Evolutionary conservation across 2,329 filamentous ascomycete genomes (phyloP).

Genomic region (Cladosporium sp.): DNA sequence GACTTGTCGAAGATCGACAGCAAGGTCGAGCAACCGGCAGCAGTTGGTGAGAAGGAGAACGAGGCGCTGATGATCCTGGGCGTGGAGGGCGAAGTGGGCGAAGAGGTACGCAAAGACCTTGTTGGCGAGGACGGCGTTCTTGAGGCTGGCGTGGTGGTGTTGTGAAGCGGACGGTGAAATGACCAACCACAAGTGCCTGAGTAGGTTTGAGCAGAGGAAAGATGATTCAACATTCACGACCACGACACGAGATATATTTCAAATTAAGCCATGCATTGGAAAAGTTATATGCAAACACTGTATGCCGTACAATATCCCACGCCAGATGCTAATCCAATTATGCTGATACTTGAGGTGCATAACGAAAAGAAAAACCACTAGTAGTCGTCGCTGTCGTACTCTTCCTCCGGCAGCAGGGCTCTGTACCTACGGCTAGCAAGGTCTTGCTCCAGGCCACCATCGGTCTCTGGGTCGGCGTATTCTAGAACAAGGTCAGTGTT

Average conservation of each 20-base stretch:
- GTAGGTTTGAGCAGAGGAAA: background rate
- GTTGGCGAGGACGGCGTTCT: constrained; percentile 54
- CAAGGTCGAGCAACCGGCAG: constrained; percentile 19
- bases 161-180: constrained; percentile 32
- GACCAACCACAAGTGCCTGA: no score
- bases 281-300: background rate
- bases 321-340: background rate
- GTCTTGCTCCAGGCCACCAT: constrained; percentile 88
- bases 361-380: constrained; percentile 20
- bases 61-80: constrained; percentile 84
- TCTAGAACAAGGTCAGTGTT: constrained; percentile 46
- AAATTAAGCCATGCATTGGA: background rate
- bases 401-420: constrained; percentile 74
- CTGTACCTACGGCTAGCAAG: constrained; percentile 76
- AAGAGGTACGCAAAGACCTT: constrained; percentile 53
- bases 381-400: constrained; percentile 70
- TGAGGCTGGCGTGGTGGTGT: constrained; percentile 53
- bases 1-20: constrained; percentile 20
- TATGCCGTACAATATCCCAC: background rate
- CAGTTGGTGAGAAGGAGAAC: constrained; percentile 45
- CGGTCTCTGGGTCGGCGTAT: constrained; percentile 82
- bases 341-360: background rate
- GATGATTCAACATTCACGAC: background rate
- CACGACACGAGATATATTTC: background rate
- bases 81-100: constrained; percentile 65